These are phyloP conservation scores for Hypomyces perniciosus DNA, from an alignment of 2,329 filamentous ascomycete genomes.

Conservation along the genomic window DNA sequence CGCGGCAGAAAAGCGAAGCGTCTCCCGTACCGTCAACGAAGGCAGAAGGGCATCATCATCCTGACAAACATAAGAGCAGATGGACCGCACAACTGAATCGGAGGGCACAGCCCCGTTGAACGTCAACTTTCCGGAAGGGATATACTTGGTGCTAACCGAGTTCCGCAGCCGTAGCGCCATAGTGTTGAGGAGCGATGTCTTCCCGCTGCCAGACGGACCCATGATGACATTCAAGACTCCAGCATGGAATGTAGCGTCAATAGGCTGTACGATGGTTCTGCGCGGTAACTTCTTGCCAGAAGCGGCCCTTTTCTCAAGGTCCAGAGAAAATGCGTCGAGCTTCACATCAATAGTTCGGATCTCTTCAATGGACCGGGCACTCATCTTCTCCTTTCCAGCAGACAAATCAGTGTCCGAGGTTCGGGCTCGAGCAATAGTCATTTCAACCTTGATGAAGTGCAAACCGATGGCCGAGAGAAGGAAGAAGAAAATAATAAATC, in stretches of 20 bases:
- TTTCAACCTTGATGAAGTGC: constrained; percentile 59
- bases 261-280: constrained; percentile 59
- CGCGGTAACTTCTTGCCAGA: constrained; percentile 45
- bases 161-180: constrained; percentile 64
- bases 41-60: constrained; percentile 71
- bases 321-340: constrained; percentile 58
- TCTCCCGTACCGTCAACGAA: constrained; percentile 70
- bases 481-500: constrained; percentile 60
- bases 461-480: constrained; percentile 55
- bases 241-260: constrained; percentile 61
- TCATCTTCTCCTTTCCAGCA: constrained; percentile 65
- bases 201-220: constrained; percentile 73
- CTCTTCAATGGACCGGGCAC: constrained; percentile 42
- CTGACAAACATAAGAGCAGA: constrained; percentile 72
- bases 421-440: constrained; percentile 61
- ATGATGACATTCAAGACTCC: constrained; percentile 70
- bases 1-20: constrained; percentile 63
- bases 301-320: constrained; percentile 54
- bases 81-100: constrained; percentile 60
- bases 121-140: constrained; percentile 53
- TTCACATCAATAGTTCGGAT: constrained; percentile 58
- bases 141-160: constrained; percentile 56
- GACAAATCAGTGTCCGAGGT: constrained; percentile 56
- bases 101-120: constrained; percentile 67
- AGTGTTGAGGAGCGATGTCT: constrained; percentile 67